A percentile compares a stretch with the other conserved stretches of the same genome.
Evolutionary conservation across 345 rosid species (phyloP).

Genomic region (Citrus inodora): DNA sequence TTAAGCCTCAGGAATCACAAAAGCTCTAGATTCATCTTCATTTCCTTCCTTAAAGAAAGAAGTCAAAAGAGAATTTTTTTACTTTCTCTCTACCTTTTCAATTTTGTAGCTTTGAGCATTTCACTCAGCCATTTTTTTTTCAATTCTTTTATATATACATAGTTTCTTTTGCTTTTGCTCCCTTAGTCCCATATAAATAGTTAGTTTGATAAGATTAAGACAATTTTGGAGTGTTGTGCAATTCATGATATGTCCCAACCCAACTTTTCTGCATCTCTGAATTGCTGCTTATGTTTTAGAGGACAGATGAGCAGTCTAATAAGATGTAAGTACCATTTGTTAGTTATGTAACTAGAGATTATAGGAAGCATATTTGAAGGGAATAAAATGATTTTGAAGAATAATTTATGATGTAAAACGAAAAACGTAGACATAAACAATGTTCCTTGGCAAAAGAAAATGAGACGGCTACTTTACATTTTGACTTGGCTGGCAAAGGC

Average conservation of each 20-base stretch:
- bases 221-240: background rate
- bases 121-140: background rate
- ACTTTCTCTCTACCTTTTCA: background rate
- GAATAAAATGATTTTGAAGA: background rate
- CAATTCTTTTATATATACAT: background rate
- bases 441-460: background rate
- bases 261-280: background rate
- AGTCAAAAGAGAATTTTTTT: background rate
- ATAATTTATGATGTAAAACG: background rate
- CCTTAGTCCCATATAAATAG: background rate
- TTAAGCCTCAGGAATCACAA: background rate
- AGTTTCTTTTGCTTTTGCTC: background rate
- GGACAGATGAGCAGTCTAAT: background rate
- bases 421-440: background rate
- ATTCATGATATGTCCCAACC: background rate
- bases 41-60: background rate
- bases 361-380: background rate
- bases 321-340: background rate
- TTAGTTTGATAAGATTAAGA: background rate
- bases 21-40: background rate
- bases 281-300: background rate
- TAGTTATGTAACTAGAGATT: background rate
- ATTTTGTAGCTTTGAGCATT: background rate
- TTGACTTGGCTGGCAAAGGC: conserved; percentile 3
- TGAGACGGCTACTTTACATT: background rate